These are phyloP conservation scores for Ceratobasidium sp. DNA, from an alignment of 1,284 basidiomycete species.

Conservation along the genomic window DNA sequence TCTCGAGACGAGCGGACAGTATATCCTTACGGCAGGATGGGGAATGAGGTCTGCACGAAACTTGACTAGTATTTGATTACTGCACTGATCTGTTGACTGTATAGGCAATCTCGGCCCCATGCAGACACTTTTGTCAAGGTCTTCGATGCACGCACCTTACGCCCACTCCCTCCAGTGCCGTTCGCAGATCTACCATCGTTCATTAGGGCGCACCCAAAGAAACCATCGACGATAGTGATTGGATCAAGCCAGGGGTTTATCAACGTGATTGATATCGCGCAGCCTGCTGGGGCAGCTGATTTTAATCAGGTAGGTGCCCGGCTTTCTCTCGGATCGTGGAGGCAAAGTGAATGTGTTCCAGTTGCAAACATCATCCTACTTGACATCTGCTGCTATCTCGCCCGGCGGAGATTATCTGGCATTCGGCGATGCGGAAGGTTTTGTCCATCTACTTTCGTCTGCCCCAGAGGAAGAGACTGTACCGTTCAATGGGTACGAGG, in stretches of 20 bases:
- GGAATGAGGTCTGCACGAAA: constrained; percentile 68
- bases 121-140: constrained; percentile 93
- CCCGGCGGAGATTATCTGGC: constrained; percentile 89
- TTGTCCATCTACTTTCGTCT: constrained; percentile 83
- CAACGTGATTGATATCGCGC: constrained; percentile 85
- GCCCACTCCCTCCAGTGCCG: constrained; percentile 79
- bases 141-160: constrained; percentile 86
- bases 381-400: constrained; percentile 84
- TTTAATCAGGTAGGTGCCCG: constrained; percentile 70
- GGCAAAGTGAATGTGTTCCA: constrained; percentile 45
- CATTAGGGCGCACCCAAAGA: constrained; percentile 81
- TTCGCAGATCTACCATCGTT: constrained; percentile 90
- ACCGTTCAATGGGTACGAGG: constrained; percentile 88
- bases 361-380: constrained; percentile 66
- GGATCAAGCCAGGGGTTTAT: constrained; percentile 86
- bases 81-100: constrained; percentile 28
- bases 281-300: constrained; percentile 68
- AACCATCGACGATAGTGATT: constrained; percentile 78
- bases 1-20: constrained; percentile 78
- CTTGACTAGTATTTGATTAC: constrained; percentile 21
- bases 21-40: constrained; percentile 85
- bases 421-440: constrained; percentile 89
- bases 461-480: constrained; percentile 68
- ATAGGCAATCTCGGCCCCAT: constrained; percentile 83
- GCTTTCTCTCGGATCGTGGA: neutral